These are phyloP conservation scores for Apophysomyces sp. DNA, from an alignment of 371 early-diverging fungal species.

Conservation along the genomic window DNA sequence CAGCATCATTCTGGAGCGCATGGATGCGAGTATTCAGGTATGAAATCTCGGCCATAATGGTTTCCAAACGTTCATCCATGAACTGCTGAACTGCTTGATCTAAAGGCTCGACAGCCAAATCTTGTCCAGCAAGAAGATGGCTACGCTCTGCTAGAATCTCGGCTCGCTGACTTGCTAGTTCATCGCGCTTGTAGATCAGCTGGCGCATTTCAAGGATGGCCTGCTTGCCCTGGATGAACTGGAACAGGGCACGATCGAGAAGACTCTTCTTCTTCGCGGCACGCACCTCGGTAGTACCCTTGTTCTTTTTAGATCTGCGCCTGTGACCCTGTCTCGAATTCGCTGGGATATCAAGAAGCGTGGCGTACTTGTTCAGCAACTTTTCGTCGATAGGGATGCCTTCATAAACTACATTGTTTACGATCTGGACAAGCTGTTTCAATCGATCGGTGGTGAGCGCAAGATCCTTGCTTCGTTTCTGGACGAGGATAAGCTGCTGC, in stretches of 20 bases:
- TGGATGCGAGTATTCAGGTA: slow-evolving; percentile 67
- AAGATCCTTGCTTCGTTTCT: slow-evolving; percentile 48
- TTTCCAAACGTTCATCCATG: slow-evolving; percentile 77
- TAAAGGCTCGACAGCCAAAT: slow-evolving; percentile 42
- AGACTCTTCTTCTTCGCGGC: slow-evolving; percentile 52
- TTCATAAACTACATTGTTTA: slow-evolving; percentile 34
- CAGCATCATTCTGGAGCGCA: slow-evolving; percentile 62
- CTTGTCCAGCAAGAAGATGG: slow-evolving; percentile 50
- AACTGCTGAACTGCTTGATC: slow-evolving; percentile 52
- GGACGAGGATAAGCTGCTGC: slow-evolving; percentile 46
- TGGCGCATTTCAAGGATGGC: slow-evolving; percentile 39
- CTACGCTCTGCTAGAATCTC: slow-evolving; percentile 68
- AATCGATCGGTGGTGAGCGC: slow-evolving; percentile 52
- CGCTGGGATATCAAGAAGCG: slow-evolving; percentile 12
- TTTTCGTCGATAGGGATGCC: slow-evolving; percentile 25
- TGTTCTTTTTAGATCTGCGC: slow-evolving; percentile 10
- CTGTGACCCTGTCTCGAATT: background rate
- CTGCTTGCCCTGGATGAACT: slow-evolving; percentile 43
- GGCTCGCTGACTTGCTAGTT: slow-evolving; percentile 59
- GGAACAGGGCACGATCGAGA: slow-evolving; percentile 53
- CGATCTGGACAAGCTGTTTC: slow-evolving; percentile 37
- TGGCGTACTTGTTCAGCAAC: slow-evolving; percentile 14
- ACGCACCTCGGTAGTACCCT: slow-evolving; percentile 11
- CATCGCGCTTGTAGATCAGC: slow-evolving; percentile 40
- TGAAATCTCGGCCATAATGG: slow-evolving; percentile 76